phyloP scores from a whole-genome alignment of 768 basidiomycete genomes.

The Agrocybe praecox region DNA sequence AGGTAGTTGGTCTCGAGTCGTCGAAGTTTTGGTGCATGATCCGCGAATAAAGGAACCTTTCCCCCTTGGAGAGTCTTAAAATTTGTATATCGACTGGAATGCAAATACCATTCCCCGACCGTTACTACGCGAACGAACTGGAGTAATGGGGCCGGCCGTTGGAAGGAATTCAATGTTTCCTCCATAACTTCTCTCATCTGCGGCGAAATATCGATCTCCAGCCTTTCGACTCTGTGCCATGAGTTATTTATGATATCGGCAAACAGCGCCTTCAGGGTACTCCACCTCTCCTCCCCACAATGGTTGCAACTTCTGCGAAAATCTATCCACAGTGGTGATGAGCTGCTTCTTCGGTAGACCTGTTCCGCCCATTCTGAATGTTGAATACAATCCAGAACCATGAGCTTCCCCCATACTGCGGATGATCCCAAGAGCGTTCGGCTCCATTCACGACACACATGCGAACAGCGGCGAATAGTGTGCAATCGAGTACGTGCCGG shows the following conservation, averaged over 20 bases:
- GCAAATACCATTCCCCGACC: too few relatives aligned
- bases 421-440: neutral
- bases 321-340: neutral
- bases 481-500: neutral
- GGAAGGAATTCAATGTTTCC: too few relatives aligned
- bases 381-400: neutral
- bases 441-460: neutral
- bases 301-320: neutral
- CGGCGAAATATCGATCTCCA: too few relatives aligned
- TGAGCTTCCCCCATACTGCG: neutral
- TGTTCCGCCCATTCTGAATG: neutral
- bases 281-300: neutral
- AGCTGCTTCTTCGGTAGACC: neutral
- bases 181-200: too few relatives aligned
- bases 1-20: neutral
- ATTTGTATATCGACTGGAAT: neutral
- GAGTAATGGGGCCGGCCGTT: too few relatives aligned
- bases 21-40: neutral
- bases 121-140: too few relatives aligned
- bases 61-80: neutral
- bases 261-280: neutral
- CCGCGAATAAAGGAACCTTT: neutral
- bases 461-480: neutral
- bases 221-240: too few relatives aligned
- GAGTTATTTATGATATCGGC: too few relatives aligned